phyloP scores from a whole-genome alignment of 176 grass and related monocot genomes.

The Oryza nivara region DNA sequence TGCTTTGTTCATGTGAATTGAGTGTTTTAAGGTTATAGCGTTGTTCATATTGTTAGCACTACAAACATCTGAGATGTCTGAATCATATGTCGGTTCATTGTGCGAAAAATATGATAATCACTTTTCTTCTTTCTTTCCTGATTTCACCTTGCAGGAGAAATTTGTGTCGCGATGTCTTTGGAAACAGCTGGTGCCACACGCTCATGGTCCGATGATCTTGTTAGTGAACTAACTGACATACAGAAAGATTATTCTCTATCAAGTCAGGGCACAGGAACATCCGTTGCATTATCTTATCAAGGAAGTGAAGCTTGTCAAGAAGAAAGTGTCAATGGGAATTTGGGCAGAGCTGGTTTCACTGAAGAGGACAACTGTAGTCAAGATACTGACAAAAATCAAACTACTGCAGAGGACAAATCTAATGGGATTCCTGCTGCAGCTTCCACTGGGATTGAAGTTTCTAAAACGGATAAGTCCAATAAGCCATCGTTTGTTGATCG shows the following conservation, averaged over 20 bases:
- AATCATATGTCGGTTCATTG: slow-evolving; percentile 27
- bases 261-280: slow-evolving; percentile 34
- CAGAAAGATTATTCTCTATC: slow-evolving; percentile 52
- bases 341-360: slow-evolving; percentile 32
- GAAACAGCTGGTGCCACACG: slow-evolving; percentile 47
- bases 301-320: slow-evolving; percentile 45
- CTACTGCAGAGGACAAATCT: slow-evolving; percentile 36
- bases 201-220: slow-evolving; percentile 48
- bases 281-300: slow-evolving; percentile 44
- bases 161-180: slow-evolving; percentile 66
- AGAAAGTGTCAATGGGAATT: slow-evolving; percentile 37
- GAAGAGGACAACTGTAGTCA: slow-evolving; percentile 29
- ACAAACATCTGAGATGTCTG: neutral
- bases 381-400: slow-evolving; percentile 26
- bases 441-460: slow-evolving; percentile 23
- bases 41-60: slow-evolving; percentile 16
- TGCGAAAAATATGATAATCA: slow-evolving; percentile 4
- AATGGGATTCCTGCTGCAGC: slow-evolving; percentile 13
- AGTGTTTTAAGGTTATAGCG: slow-evolving; percentile 26
- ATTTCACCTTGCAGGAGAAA: slow-evolving; percentile 69
- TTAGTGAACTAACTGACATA: slow-evolving; percentile 33
- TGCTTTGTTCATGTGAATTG: slow-evolving; percentile 27
- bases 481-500: slow-evolving; percentile 55
- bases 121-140: slow-evolving; percentile 36
- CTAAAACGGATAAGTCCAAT: slow-evolving; percentile 44